Percentiles rank a stretch among this genome's conserved stretches.
Conservation (phyloP, 2,329 filamentous ascomycete genomes). For the Verticillium nonalfalfae region DNA sequence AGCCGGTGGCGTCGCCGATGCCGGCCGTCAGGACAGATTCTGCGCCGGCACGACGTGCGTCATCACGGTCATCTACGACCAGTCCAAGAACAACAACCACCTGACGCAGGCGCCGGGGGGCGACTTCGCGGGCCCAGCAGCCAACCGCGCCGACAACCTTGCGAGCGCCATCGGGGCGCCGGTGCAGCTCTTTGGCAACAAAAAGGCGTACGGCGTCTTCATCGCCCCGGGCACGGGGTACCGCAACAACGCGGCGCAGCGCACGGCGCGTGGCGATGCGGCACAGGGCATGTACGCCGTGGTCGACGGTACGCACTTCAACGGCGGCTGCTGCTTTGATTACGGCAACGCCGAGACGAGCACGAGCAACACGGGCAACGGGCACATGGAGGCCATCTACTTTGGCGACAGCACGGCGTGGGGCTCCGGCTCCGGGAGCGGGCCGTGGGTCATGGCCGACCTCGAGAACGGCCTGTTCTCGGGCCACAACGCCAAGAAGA, state of each 20-base stretch:
- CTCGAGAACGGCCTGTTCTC: slow-evolving; percentile 63
- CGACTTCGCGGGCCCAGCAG: slow-evolving; percentile 47
- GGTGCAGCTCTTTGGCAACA: slow-evolving; percentile 52
- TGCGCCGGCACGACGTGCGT: slow-evolving; percentile 55
- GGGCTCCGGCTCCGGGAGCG: slow-evolving; percentile 50
- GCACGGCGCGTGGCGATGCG: slow-evolving; percentile 46
- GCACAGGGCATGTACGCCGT: slow-evolving; percentile 56
- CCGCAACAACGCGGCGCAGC: slow-evolving; percentile 47
- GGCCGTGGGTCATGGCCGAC: slow-evolving; percentile 65
- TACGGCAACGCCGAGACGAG: slow-evolving; percentile 52
- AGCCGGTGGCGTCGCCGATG: slow-evolving; percentile 57
- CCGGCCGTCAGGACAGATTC: slow-evolving; percentile 54
- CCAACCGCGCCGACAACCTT: slow-evolving; percentile 52
- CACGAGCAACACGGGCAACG: slow-evolving; percentile 48
- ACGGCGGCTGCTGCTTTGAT: slow-evolving; percentile 49
- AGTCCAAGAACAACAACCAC: slow-evolving; percentile 55
- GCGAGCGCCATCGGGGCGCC: slow-evolving; percentile 55
- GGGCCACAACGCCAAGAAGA: slow-evolving; percentile 36
- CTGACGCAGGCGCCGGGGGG: slow-evolving; percentile 56
- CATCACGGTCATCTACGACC: slow-evolving; percentile 60
- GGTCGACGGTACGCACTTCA: slow-evolving; percentile 54
- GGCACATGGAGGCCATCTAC: slow-evolving; percentile 66
- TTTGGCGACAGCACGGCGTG: slow-evolving; percentile 48
- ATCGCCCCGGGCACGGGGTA: slow-evolving; percentile 57
- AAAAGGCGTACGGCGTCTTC: slow-evolving; percentile 55